These are phyloP conservation scores for Bryopsis sp. DNA, from an alignment of 139 green algal species.

Conservation along the genomic window DNA sequence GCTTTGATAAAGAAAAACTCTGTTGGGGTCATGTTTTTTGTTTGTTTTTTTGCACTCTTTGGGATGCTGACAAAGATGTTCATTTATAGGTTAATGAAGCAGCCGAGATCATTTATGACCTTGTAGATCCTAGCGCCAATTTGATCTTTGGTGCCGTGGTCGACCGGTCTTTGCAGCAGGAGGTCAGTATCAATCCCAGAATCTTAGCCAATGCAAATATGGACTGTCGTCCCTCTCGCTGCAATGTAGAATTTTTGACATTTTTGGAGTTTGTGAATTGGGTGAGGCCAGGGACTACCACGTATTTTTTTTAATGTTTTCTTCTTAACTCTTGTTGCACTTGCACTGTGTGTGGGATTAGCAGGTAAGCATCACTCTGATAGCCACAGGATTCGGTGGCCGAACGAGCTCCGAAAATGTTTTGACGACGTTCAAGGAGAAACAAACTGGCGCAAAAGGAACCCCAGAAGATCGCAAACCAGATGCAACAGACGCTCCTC, in stretches of 20 bases:
- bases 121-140: slow-evolving; percentile 78
- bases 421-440: background rate
- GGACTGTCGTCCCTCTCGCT: background rate
- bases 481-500: slow-evolving; percentile 6
- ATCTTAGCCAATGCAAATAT: background rate
- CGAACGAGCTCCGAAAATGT: slow-evolving; percentile 2
- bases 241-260: background rate
- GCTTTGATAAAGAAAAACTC: background rate
- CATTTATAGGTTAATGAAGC: slow-evolving; percentile 73
- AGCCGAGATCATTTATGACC: slow-evolving; percentile 83
- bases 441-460: slow-evolving; percentile 5
- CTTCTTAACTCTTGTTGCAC: too few species aligned
- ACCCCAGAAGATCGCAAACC: background rate
- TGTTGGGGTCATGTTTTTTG: background rate
- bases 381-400: slow-evolving; percentile 81
- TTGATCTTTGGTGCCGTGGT: slow-evolving; percentile 88
- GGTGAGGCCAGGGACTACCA: too few species aligned
- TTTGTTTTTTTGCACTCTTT: background rate
- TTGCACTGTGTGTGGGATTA: too few species aligned
- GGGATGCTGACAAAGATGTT: background rate
- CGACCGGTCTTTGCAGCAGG: slow-evolving; percentile 37
- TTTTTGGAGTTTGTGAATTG: too few species aligned
- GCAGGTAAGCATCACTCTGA: slow-evolving; percentile 86
- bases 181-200: slow-evolving; percentile 24
- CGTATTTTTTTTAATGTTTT: too few species aligned